Conservation (phyloP, 371 early-diverging fungal species). For the Basidiobolus meristosporus region DNA sequence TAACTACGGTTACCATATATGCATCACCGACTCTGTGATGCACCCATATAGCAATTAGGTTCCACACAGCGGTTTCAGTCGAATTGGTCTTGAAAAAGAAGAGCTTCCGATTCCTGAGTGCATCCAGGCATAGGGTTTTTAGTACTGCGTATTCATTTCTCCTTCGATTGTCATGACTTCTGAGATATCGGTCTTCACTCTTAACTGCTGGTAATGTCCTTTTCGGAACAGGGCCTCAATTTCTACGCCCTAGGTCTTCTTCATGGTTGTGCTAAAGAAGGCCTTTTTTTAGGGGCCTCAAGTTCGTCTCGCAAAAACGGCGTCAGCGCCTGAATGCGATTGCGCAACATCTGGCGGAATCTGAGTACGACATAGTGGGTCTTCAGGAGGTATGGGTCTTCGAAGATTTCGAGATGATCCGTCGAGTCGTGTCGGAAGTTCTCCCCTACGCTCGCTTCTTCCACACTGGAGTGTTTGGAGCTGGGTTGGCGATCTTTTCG, state of each 20-base stretch:
- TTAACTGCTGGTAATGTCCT: conserved; percentile 41
- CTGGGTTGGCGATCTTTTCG: conserved; percentile 31
- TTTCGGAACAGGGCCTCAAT: too few relatives aligned
- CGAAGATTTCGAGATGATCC: conserved; percentile 21
- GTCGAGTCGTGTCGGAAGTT: conserved; percentile 5
- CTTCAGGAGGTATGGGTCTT: conserved; percentile 39
- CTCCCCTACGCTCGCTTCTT: conserved; percentile 25
- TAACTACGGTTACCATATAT: too few relatives aligned
- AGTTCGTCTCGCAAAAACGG: conserved; percentile 22
- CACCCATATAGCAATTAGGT: conserved; percentile 79
- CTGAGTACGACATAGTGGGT: conserved; percentile 28
- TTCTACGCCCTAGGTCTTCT: background rate
- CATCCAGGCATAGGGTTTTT: too few relatives aligned
- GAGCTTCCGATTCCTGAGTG: too few relatives aligned
- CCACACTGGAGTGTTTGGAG: conserved; percentile 30
- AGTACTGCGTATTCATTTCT: conserved; percentile 22
- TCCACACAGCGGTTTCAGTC: too few relatives aligned
- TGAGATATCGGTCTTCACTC: conserved; percentile 20
- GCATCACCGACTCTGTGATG: conserved; percentile 70
- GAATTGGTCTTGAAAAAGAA: too few relatives aligned
- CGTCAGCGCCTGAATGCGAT: conserved; percentile 23
- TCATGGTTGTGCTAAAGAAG: background rate
- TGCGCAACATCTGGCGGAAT: conserved; percentile 16
- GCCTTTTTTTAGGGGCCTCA: conserved; percentile 33
- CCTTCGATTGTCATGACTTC: conserved; percentile 1